phyloP scores from a whole-genome alignment of 2,329 filamentous ascomycete species.

The Penicillium sp. region DNA sequence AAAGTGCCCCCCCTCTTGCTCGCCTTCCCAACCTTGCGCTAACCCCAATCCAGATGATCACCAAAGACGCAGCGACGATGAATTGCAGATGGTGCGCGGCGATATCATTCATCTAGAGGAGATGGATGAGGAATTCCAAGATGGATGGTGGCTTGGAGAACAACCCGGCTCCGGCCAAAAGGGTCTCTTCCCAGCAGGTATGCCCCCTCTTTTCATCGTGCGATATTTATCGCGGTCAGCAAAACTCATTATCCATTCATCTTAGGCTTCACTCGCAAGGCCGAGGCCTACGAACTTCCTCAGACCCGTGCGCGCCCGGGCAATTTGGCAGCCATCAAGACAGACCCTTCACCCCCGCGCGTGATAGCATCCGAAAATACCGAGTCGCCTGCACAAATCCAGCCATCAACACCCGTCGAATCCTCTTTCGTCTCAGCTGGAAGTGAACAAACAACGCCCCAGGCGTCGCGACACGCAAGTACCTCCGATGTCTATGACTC shows the following conservation, averaged over 20 bases:
- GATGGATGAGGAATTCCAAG: constrained; percentile 68
- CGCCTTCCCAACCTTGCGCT: constrained; percentile 11
- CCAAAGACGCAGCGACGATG: constrained; percentile 85
- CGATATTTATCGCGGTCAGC: neutral
- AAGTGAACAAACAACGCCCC: constrained; percentile 45
- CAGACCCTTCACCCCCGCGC: constrained; percentile 4
- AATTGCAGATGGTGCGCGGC: constrained; percentile 82
- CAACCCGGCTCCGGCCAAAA: constrained; percentile 47
- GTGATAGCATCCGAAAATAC: constrained; percentile 14
- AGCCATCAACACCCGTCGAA: constrained; percentile 19
- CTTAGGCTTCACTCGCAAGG: constrained; percentile 27
- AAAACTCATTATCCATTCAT: constrained; percentile 5
- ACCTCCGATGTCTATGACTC: constrained; percentile 33
- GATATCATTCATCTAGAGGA: constrained; percentile 67
- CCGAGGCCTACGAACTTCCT: constrained; percentile 14
- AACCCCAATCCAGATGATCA: constrained; percentile 75
- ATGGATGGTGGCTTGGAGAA: constrained; percentile 67
- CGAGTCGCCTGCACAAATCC: constrained; percentile 19
- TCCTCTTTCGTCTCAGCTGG: constrained; percentile 30
- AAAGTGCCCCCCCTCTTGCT: constrained; percentile 1
- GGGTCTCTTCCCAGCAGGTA: constrained; percentile 56
- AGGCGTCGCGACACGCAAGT: constrained; percentile 45
- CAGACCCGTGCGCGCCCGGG: constrained; percentile 1
- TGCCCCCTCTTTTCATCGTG: constrained; percentile 9
- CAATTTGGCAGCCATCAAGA: constrained; percentile 13